These are phyloP conservation scores for Syzygium aqueum DNA, from an alignment of 345 rosid species.

Conservation along the genomic window DNA sequence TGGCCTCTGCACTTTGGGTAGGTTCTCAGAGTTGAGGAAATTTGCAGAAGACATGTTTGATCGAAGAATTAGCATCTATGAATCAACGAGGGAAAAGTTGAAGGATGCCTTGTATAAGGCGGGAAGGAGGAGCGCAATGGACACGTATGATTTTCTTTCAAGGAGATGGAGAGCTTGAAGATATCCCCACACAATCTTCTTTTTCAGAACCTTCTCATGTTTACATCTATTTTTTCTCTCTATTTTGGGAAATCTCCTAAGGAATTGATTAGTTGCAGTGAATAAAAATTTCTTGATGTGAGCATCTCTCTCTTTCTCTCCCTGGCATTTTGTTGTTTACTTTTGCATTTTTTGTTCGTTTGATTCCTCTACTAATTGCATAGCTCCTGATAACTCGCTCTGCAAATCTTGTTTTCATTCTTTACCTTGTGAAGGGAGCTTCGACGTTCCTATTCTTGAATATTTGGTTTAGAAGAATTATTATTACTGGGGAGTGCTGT, in stretches of 20 bases:
- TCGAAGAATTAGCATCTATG: constrained; percentile 21
- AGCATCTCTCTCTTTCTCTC: neutral
- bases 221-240: neutral
- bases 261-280: neutral
- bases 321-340: neutral
- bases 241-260: neutral
- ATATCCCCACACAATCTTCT: neutral
- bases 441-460: neutral
- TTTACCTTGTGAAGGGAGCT: neutral
- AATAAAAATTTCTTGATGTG: neutral
- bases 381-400: neutral
- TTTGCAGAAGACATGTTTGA: constrained; percentile 42
- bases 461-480: neutral
- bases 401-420: neutral
- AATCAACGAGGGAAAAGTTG: constrained; percentile 42
- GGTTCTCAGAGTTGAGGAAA: constrained; percentile 31
- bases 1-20: constrained; percentile 35
- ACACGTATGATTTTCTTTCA: constrained; percentile 30
- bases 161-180: constrained; percentile 33
- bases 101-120: constrained; percentile 23
- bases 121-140: constrained; percentile 26
- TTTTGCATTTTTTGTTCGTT: neutral
- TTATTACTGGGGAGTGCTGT: neutral
- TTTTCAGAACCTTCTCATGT: neutral
- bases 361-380: neutral